Conservation (phyloP, 2,329 filamentous ascomycete species). For the Botrytis deweyae region DNA sequence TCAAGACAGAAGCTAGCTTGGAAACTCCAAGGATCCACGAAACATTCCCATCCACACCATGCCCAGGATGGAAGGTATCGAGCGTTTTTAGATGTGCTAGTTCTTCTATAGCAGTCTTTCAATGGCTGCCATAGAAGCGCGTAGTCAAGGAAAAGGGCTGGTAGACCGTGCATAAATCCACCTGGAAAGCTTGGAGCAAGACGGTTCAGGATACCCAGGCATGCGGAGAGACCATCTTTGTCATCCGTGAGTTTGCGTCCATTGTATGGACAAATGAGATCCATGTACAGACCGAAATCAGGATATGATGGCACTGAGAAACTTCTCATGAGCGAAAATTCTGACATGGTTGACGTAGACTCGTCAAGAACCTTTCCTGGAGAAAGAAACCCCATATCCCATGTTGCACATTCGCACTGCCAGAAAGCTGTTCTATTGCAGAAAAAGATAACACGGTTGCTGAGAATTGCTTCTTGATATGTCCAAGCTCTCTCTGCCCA, state of each 20-base stretch:
- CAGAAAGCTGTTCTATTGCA: not conserved
- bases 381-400: not conserved
- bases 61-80: not conserved
- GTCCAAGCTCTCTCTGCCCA: not conserved
- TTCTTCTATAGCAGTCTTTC: not conserved
- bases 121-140: not conserved
- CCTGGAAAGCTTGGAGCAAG: not conserved
- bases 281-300: not conserved
- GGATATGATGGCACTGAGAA: not conserved
- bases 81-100: not conserved
- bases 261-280: not conserved
- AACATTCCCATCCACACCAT: not conserved
- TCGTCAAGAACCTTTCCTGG: not conserved
- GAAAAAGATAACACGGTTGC: not conserved
- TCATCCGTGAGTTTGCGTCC: not conserved
- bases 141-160: not conserved
- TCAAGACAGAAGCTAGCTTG: not conserved
- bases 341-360: not conserved
- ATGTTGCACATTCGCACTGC: not conserved
- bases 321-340: not conserved
- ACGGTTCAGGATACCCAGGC: not conserved
- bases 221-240: not conserved
- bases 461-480: not conserved
- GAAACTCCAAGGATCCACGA: not conserved
- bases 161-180: not conserved